Evolutionary conservation across 108 stramenopile species (phyloP), one percentile per base, ranked within the genome.

Genomic region (Asterionellopsis glacialis): DNA sequence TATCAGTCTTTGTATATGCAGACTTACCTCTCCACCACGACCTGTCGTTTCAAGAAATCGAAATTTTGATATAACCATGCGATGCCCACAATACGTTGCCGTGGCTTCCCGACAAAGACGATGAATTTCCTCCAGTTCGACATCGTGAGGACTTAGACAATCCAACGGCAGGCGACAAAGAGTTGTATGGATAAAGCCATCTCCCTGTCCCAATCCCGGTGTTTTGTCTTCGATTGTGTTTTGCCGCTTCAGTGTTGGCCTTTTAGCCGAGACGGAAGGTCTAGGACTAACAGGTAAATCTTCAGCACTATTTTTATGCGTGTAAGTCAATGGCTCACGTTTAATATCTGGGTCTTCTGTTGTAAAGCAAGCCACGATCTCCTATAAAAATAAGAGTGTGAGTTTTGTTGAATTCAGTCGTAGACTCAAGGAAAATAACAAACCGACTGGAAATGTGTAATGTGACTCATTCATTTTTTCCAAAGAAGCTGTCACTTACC

Each of bases 131-230:
- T 70, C 77, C 11, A 83, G 48, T 22, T 79, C 78, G 11, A 83
- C 54, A 63, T 83, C 82, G 10, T 64, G 41, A 27, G 64, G 59
- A 27, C 63, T 65, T 12, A 79, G 59, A 59, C 82, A 83, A 22
- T 79, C 75, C 54, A 83, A 45, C 0, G 82, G 82, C 12, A 83
- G 44, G 14, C 78, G 75, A 27, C 72, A 73, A 18, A 83, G 62
- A 0, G 82, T 79, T 14, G 82, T 83, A 52, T 83, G 82, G 43
- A 83, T 83, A 60, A 83, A 83, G 1, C 82, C 82, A 61, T 83
- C 82, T 15, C 72, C 70, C 43, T 60, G 38, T 4, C 77, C 77
- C 59, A 83, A 27, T 2, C 82, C 82, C 0, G 82, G 82, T 39
- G 82, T 79, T 50, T 65, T 71, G 3, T 69, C 61, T 41, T 66